phyloP scores from a whole-genome alignment of 1,284 basidiomycete species.

The Fomitopsis pinicola region DNA sequence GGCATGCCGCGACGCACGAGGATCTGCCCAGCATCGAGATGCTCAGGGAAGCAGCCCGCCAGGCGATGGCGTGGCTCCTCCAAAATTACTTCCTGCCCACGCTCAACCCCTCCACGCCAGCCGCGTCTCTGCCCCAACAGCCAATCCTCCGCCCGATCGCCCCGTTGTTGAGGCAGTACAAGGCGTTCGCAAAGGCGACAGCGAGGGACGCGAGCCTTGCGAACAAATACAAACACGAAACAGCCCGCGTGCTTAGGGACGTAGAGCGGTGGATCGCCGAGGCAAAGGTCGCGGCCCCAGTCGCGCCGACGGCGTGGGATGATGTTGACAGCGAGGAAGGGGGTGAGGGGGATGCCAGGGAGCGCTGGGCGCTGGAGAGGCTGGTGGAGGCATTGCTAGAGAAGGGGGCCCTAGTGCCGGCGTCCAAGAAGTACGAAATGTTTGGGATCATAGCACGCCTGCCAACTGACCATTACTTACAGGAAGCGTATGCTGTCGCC shows the following conservation, averaged over 20 bases:
- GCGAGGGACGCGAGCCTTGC: slow-evolving; percentile 60
- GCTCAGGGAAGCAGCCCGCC: slow-evolving; percentile 67
- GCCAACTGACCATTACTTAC: slow-evolving; percentile 9
- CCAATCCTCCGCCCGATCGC: slow-evolving; percentile 43
- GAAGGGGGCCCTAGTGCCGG: slow-evolving; percentile 69
- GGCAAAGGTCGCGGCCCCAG: slow-evolving; percentile 56
- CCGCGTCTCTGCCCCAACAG: slow-evolving; percentile 10
- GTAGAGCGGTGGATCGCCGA: slow-evolving; percentile 73
- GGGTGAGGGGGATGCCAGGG: slow-evolving; percentile 44
- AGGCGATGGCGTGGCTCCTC: slow-evolving; percentile 79
- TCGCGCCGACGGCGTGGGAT: slow-evolving; percentile 36
- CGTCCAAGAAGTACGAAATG: slow-evolving; percentile 67
- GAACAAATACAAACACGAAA: slow-evolving; percentile 43
- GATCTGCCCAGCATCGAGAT: slow-evolving; percentile 85
- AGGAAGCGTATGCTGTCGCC: slow-evolving; percentile 58
- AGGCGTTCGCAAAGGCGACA: slow-evolving; percentile 55
- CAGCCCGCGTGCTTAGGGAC: slow-evolving; percentile 47
- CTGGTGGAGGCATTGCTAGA: slow-evolving; percentile 60
- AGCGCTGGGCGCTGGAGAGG: slow-evolving; percentile 63
- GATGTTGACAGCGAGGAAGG: slow-evolving; percentile 31
- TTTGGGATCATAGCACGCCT: neutral
- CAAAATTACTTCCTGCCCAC: slow-evolving; percentile 77
- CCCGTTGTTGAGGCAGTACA: slow-evolving; percentile 68
- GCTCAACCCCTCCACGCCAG: slow-evolving; percentile 51
- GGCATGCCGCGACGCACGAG: slow-evolving; percentile 95